These are phyloP conservation scores for Lentinula boryana DNA, from an alignment of 768 basidiomycete genomes.

Conservation along the genomic window DNA sequence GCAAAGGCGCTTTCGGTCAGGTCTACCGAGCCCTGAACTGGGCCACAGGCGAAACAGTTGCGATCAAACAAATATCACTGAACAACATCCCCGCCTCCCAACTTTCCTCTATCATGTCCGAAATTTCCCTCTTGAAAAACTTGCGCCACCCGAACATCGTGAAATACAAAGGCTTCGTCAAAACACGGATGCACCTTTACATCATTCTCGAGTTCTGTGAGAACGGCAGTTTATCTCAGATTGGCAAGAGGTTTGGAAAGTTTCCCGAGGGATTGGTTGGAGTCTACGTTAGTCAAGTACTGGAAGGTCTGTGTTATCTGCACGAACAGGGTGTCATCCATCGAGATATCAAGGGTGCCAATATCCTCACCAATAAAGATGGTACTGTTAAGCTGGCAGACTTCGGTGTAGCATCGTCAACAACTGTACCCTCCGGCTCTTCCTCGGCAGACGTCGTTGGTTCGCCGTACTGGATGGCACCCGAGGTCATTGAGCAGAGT, in stretches of 20 bases:
- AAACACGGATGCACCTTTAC: conserved; percentile 89
- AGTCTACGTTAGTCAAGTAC: conserved; percentile 93
- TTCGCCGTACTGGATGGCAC: conserved; percentile 65
- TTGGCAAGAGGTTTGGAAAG: conserved; percentile 96
- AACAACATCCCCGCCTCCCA: conserved; percentile 91
- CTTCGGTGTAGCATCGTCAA: conserved; percentile 89
- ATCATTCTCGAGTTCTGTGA: conserved; percentile 99
- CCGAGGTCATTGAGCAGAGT: conserved; percentile 97
- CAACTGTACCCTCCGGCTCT: conserved; percentile 36
- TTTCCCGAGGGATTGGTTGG: conserved; percentile 97
- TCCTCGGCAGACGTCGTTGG: conserved; percentile 1
- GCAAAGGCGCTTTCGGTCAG: conserved; percentile 95
- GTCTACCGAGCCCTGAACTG: conserved; percentile 94
- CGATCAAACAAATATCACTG: conserved; percentile 95
- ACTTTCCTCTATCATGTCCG: conserved; percentile 87
- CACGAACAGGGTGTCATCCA: conserved; percentile 99
- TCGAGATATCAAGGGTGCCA: conserved; percentile 98
- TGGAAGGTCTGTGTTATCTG: conserved; percentile 93
- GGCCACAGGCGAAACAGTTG: conserved; percentile 97
- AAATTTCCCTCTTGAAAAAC: conserved; percentile 1
- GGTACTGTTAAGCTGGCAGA: conserved; percentile 98
- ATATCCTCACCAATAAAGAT: conserved; percentile 98
- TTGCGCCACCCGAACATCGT: conserved; percentile 83
- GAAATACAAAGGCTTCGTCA: conserved; percentile 98
- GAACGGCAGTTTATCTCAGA: conserved; percentile 94